Percentiles rank a stretch among this genome's conserved stretches.
These are phyloP conservation scores for Garcia nutans DNA, from an alignment of 345 rosid species.

Conservation along the genomic window DNA sequence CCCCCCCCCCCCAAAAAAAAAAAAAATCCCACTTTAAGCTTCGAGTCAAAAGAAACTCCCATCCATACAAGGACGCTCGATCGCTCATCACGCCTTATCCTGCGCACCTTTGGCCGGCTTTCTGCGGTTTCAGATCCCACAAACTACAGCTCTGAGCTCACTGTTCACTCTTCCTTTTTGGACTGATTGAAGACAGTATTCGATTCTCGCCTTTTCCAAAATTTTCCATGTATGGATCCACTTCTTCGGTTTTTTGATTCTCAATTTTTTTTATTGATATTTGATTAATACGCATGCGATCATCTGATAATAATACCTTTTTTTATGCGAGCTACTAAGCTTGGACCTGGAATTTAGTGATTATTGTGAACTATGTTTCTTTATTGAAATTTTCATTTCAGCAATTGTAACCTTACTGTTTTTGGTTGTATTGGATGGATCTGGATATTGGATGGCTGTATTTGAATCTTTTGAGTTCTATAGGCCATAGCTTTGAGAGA, in stretches of 20 bases:
- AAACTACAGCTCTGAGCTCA: neutral
- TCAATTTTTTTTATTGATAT: neutral
- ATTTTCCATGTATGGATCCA: constrained; percentile 13
- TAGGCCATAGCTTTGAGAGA: neutral
- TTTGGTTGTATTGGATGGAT: constrained; percentile 1
- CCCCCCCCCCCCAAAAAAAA: constrained; percentile 15
- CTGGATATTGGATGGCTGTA: constrained; percentile 5
- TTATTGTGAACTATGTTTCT: neutral
- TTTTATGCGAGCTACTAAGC: neutral
- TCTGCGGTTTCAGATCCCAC: constrained; percentile 13
- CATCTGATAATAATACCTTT: neutral
- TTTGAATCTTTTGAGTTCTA: neutral
- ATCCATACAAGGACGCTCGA: no score
- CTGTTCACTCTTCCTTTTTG: neutral
- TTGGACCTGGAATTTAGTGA: neutral
- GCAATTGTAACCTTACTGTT: neutral
- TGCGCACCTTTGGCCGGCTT: constrained; percentile 29
- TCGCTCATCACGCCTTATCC: constrained; percentile 24
- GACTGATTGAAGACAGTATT: neutral
- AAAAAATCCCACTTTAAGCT: neutral
- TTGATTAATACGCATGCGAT: constrained; percentile 7
- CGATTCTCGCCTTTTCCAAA: neutral
- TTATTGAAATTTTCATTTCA: neutral
- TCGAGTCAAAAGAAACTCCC: constrained; percentile 12
- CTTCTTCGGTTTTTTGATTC: neutral